These are phyloP conservation scores for Malassezia equina DNA, from an alignment of 1,284 basidiomycete species.

Conservation along the genomic window DNA sequence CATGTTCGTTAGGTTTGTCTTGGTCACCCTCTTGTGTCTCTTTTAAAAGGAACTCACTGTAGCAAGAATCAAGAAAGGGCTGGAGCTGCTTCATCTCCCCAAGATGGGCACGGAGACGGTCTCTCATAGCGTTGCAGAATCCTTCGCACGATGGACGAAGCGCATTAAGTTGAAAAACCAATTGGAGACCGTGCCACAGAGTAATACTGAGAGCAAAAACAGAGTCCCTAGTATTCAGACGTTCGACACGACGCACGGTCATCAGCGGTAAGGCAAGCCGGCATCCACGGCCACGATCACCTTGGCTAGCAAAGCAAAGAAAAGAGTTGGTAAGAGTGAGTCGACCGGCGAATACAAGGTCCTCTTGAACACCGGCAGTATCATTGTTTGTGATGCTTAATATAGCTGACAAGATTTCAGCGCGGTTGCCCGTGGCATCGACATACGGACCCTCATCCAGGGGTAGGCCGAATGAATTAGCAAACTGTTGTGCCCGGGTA, in stretches of 20 bases:
- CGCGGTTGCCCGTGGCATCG: constrained; percentile 19
- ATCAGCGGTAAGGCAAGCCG: constrained; percentile 83
- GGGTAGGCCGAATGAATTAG: constrained; percentile 37
- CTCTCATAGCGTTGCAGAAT: constrained; percentile 79
- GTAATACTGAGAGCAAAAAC: constrained; percentile 86
- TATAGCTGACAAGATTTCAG: constrained; percentile 40
- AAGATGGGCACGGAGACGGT: constrained; percentile 72
- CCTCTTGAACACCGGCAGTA: constrained; percentile 30
- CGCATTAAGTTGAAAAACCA: constrained; percentile 88
- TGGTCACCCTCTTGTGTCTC: constrained; percentile 13
- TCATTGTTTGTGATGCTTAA: constrained; percentile 35
- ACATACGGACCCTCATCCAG: constrained; percentile 25
- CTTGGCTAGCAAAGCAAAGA: constrained; percentile 79
- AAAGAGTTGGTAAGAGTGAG: constrained; percentile 80
- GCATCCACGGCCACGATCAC: constrained; percentile 69
- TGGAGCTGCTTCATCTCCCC: constrained; percentile 77
- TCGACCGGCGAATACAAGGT: constrained; percentile 56
- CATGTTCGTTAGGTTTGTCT: constrained; percentile 10
- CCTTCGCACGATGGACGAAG: constrained; percentile 88
- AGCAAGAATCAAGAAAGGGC: constrained; percentile 79
- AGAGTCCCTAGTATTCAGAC: constrained; percentile 55
- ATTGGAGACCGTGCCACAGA: constrained; percentile 92
- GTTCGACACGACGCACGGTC: constrained; percentile 87
- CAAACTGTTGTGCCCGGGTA: constrained; percentile 35
- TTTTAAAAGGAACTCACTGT: constrained; percentile 76